Evolutionary conservation across 257 asterid genomes (phyloP).

Genomic region (Solanum lignicaule): DNA sequence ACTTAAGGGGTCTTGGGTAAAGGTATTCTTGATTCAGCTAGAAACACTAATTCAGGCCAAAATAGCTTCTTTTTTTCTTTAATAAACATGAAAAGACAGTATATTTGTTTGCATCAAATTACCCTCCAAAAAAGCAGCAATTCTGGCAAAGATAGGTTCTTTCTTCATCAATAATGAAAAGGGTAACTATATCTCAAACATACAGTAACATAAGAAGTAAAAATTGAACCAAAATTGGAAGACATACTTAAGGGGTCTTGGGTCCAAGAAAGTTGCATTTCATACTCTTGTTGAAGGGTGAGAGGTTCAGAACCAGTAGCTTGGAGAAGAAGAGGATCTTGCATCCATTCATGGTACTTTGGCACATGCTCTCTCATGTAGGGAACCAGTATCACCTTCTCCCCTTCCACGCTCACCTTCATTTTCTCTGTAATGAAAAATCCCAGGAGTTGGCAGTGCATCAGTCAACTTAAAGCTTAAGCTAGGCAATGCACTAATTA

Average conservation of each 20-base stretch:
- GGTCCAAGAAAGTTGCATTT: conserved; percentile 81
- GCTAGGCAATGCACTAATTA: background rate
- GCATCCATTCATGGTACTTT: conserved; percentile 91
- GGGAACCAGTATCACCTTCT: conserved; percentile 70
- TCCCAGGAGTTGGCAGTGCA: background rate
- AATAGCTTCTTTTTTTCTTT: background rate
- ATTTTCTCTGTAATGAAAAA: conserved; percentile 7
- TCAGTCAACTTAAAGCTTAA: background rate
- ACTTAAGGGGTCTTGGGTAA: background rate
- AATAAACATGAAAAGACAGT: background rate
- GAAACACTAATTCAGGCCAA: background rate
- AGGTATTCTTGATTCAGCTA: background rate
- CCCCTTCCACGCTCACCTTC: conserved; percentile 67
- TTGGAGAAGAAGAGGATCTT: conserved; percentile 67
- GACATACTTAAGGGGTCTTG: conserved; percentile 66
- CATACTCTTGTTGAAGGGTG: conserved; percentile 62
- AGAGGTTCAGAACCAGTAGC: conserved; percentile 96
- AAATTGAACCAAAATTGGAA: background rate
- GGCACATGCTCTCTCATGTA: conserved; percentile 88
- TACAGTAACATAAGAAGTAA: background rate
- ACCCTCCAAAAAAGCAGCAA: background rate
- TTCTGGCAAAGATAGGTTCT: background rate
- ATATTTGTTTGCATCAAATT: background rate
- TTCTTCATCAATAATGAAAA: background rate
- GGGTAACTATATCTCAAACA: background rate